Base-by-base conservation (phyloP, 2,329 filamentous ascomycete species). In the Lachnellula willkommii region DNA sequence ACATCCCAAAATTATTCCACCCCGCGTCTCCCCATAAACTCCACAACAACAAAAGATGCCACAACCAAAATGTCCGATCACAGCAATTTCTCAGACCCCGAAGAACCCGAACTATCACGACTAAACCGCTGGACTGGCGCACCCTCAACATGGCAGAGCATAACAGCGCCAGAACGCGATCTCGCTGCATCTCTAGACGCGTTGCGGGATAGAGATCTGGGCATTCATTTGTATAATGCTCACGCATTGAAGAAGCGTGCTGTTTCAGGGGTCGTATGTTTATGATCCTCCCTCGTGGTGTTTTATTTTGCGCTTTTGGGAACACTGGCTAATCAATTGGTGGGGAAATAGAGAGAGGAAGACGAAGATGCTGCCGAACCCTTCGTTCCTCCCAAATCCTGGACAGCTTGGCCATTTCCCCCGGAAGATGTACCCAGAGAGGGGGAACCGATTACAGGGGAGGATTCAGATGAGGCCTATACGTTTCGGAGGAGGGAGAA, bases 381-480 rank as follows among this genome's bases (percentile, higher is more conserved):
- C 53, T 85, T 81, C 78, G 70, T 69, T 4, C 80, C 80, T 2
- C 76, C 81, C 0, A 82, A 79, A 56, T 61, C 68, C 4, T 96
- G 93, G 92, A 89, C 89, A 17, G 88, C 91, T 0, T 96, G 93
- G 93, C 93, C 93, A 4, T 70, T 95, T 66, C 77, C 77, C 20
- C 75, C 80, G 4, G 72, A 76, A 7, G 73, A 79, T 26, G 83
- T 94, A 7, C 89, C 88, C 1, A 73, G 75, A 15, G 74, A 77
- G 14, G 74, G 75, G 20, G 79, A 88, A 58, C 69, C 75, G 51
- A 76, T 74, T 61, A 74, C 69, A 58, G 68, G 69, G 7, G 65
- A 71, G 24, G 76, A 82, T 49, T 73, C 75, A 6, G 73, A 80
- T 52, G 79, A 82, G 32, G 67, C 64, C 12, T 82, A 78, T 65